Percentiles rank a stretch among this genome's conserved stretches.
Conservation (phyloP, 148 eudicot genomes). For the Vaccinium corymbosum region DNA sequence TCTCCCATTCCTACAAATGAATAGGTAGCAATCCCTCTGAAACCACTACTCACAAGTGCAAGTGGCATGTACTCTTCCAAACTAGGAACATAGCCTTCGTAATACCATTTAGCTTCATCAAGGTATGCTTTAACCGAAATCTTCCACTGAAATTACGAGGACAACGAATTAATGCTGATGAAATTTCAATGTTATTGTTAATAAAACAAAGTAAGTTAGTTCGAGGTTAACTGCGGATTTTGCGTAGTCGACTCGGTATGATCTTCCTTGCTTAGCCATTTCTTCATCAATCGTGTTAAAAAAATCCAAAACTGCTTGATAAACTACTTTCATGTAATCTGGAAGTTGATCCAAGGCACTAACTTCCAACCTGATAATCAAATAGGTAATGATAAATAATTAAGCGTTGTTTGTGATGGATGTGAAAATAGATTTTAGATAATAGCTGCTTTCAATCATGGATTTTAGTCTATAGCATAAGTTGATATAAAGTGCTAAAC, state of each 20-base stretch:
- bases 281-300: slow-evolving; percentile 36
- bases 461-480: too few relatives aligned
- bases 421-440: too few relatives aligned
- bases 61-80: slow-evolving; percentile 33
- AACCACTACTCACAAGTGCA: slow-evolving; percentile 24
- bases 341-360: slow-evolving; percentile 35
- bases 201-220: neutral
- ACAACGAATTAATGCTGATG: too few relatives aligned
- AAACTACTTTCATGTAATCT: slow-evolving; percentile 31
- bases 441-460: too few relatives aligned
- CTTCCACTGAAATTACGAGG: slow-evolving; percentile 18
- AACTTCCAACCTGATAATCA: slow-evolving; percentile 42
- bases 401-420: too few relatives aligned
- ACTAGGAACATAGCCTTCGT: slow-evolving; percentile 10
- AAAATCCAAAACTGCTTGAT: slow-evolving; percentile 25
- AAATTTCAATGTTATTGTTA: too few relatives aligned
- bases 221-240: slow-evolving; percentile 28
- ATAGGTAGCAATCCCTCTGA: neutral
- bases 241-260: slow-evolving; percentile 23
- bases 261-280: slow-evolving; percentile 27
- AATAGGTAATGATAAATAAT: too few relatives aligned
- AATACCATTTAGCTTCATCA: slow-evolving; percentile 40
- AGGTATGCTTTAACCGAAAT: slow-evolving; percentile 21
- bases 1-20: slow-evolving; percentile 40
- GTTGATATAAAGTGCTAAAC: too few relatives aligned